Conservation (phyloP, 169 alveolate genomes). For the Amoebophrya sp. region DNA sequence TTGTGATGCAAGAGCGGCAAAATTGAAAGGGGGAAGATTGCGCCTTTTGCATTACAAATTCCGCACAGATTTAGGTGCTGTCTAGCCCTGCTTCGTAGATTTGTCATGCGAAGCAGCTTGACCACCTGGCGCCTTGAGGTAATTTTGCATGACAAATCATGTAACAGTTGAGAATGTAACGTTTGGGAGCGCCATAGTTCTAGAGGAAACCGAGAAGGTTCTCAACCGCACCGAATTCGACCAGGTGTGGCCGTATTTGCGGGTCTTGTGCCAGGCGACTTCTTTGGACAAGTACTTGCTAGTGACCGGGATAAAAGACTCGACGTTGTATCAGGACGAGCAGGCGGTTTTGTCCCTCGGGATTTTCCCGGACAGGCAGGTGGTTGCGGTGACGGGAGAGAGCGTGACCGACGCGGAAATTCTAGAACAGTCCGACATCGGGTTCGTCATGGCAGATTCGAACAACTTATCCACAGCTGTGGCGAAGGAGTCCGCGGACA, state of each 20-base stretch:
- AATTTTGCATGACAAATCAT: too few species aligned
- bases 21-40: too few species aligned
- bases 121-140: too few species aligned
- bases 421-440: conserved; percentile 58
- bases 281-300: conserved; percentile 64
- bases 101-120: too few species aligned
- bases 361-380: conserved; percentile 31
- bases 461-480: conserved; percentile 58
- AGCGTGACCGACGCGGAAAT: conserved; percentile 80
- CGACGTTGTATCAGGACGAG: neutral
- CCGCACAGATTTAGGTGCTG: too few species aligned
- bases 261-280: conserved; percentile 66
- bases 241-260: conserved; percentile 44
- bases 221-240: too few species aligned
- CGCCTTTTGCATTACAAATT: too few species aligned
- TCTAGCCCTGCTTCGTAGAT: too few species aligned
- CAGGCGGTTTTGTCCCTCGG: neutral
- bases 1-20: too few species aligned
- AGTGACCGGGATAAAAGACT: neutral
- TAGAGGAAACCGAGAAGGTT: too few species aligned
- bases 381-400: conserved; percentile 79
- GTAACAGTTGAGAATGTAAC: too few species aligned
- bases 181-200: too few species aligned
- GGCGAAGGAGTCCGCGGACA: conserved; percentile 72
- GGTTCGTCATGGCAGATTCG: conserved; percentile 72